Conservation (phyloP, 352 stramenopile genomes). For the Globisporangium recalcitrans region DNA sequence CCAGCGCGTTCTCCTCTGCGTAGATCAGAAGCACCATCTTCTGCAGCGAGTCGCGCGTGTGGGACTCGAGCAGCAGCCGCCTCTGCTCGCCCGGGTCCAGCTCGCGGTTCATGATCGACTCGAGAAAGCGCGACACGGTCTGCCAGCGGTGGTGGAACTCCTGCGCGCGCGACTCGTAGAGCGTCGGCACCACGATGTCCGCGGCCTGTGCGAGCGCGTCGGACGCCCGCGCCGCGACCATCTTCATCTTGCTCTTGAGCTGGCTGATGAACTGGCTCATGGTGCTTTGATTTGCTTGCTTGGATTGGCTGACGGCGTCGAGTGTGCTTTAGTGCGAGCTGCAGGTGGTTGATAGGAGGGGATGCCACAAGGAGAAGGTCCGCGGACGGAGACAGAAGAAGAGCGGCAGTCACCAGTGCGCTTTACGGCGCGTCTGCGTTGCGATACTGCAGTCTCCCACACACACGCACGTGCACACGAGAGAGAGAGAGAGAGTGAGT, state of each 20-base stretch:
- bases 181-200: constrained; percentile 69
- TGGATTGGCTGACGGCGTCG: not conserved
- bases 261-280: constrained; percentile 46
- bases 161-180: constrained; percentile 79
- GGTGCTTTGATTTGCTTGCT: not conserved
- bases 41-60: constrained; percentile 77
- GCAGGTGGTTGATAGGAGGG: not conserved
- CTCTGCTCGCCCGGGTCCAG: constrained; percentile 66
- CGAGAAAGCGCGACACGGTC: constrained; percentile 71
- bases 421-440: not conserved
- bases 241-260: constrained; percentile 73
- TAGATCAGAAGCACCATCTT: constrained; percentile 86
- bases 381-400: not conserved
- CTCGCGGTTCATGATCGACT: constrained; percentile 60
- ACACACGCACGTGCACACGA: too few relatives aligned
- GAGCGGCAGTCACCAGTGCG: not conserved
- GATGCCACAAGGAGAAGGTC: not conserved
- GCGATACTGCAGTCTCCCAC: not conserved
- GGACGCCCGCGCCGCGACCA: constrained; percentile 67
- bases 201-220: constrained; percentile 69
- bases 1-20: constrained; percentile 72
- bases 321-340: not conserved
- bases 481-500: not conserved
- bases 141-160: constrained; percentile 86
- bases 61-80: constrained; percentile 68